Evolutionary conservation across 306 rosid genomes (phyloP).

Genomic region (Coriaria nepalensis): DNA sequence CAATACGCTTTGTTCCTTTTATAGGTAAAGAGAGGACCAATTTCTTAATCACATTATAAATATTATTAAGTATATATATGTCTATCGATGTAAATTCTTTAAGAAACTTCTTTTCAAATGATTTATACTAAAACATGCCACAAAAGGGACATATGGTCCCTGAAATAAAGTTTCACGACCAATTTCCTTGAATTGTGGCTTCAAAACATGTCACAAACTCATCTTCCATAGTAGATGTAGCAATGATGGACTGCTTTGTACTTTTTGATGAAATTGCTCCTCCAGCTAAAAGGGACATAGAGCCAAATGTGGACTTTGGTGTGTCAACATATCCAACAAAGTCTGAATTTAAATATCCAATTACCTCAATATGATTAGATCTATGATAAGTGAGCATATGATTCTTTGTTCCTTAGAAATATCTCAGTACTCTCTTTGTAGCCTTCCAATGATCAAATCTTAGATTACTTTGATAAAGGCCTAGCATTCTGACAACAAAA

Average conservation of each 20-base stretch:
- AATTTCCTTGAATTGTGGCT: neutral
- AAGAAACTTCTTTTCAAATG: too few species aligned
- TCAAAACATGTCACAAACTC: neutral
- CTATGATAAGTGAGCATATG: too few species aligned
- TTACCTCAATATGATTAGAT: neutral
- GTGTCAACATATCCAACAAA: neutral
- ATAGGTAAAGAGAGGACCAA: too few species aligned
- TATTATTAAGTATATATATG: too few species aligned
- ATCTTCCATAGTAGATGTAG: neutral
- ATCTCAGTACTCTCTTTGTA: neutral
- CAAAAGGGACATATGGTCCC: too few species aligned
- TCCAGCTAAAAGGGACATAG: neutral
- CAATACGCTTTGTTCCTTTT: too few species aligned
- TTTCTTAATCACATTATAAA: too few species aligned
- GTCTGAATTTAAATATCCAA: neutral
- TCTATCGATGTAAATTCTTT: too few species aligned
- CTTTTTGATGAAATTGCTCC: neutral
- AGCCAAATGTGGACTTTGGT: neutral
- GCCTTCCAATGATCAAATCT: slow-evolving; percentile 5
- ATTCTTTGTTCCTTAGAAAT: neutral
- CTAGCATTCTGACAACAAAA: neutral
- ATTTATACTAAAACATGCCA: too few species aligned
- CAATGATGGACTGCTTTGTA: neutral
- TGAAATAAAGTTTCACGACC: neutral
- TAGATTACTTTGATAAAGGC: neutral